Base-by-base conservation (phyloP, 2,329 filamentous ascomycete genomes). In the Fusarium nygamai region DNA sequence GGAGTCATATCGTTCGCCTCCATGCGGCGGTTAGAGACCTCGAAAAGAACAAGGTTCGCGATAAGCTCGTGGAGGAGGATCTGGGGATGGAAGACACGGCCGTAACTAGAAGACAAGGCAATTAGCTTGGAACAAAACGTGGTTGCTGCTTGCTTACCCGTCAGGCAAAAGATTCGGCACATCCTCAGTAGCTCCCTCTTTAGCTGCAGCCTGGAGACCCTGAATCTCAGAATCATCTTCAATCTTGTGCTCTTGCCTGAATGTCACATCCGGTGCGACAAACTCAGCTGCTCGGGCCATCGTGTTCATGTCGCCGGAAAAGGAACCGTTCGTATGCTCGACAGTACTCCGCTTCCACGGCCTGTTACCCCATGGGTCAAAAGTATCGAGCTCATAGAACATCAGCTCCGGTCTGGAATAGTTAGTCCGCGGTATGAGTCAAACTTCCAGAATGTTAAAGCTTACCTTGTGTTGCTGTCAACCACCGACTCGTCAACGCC, bases 41-140 rank as follows among this genome's bases (percentile, higher is more conserved):
- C 33, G 31, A 67, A 69, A 2, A 69, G 41, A 1, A 70, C 44
- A 5, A 63, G 63, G 22, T 56, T 67, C 6, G 64, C 64, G 17
- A 70, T 67, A 5, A 70, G 27, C 8, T 57, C 29, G 6, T 67
- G 67, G 1, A 70, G 41, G 2, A 62, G 2, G 8, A 70, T 59
- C 24, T 67, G 67, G 3, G 67, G 64, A 34, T 70, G 67, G 16
- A 70, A 67, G 3, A 67, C 58, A 10, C 67, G 64, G 3, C 63
- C 58, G 10, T 70, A 70, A 3, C n/a, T n/a, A n/a, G n/a, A n/a
- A n/a, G n/a, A n/a, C n/a, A n/a, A n/a, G n/a, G n/a, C n/a, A n/a
- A n/a, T n/a, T n/a, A n/a, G n/a, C n/a, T n/a, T n/a, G n/a, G n/a
- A n/a, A n/a, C n/a, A n/a, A n/a, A n/a, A 12, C 20, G 6, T 16